Percentiles rank a stretch among this genome's conserved stretches.
These are phyloP conservation scores for Corallochytrium limacisporum DNA, from an alignment of 78 protist genomes.

Conservation along the genomic window DNA sequence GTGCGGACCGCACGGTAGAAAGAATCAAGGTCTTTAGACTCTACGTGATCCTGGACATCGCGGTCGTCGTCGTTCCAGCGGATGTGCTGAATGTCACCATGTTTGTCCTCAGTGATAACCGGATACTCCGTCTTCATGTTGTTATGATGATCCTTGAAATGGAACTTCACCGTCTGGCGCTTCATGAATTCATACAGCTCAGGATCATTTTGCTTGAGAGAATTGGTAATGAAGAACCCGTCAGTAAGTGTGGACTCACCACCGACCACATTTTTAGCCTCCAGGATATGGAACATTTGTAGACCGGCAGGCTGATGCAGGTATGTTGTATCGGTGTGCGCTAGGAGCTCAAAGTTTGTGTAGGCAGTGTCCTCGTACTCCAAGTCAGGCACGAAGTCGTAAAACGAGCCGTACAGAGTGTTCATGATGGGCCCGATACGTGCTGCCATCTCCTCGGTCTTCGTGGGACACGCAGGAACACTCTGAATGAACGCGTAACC, in stretches of 20 bases:
- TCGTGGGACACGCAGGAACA: not conserved
- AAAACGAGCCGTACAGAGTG: not conserved
- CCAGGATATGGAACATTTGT: too few species aligned
- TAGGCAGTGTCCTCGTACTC: constrained; percentile 42
- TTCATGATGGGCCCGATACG: not conserved
- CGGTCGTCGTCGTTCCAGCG: constrained; percentile 29
- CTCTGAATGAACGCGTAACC: not conserved
- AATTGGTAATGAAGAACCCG: too few species aligned
- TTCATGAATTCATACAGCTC: too few species aligned
- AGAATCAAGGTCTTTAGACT: not conserved
- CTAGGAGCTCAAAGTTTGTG: constrained; percentile 5
- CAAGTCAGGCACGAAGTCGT: not conserved
- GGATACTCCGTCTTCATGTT: too few species aligned
- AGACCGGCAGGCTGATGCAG: constrained; percentile 17
- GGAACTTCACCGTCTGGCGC: too few species aligned
- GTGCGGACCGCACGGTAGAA: not conserved
- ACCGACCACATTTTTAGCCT: too few species aligned
- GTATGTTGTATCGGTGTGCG: constrained; percentile 35
- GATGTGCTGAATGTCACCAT: too few species aligned
- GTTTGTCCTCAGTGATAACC: too few species aligned
- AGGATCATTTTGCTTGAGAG: too few species aligned
- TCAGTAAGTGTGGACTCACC: too few species aligned
- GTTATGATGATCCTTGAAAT: too few species aligned
- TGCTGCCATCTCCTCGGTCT: too few species aligned
- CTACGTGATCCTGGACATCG: not conserved